Evolutionary conservation across 2,329 filamentous ascomycete genomes (phyloP), one percentile per base, ranked within the genome.

Genomic region (Fusarium sterilihyphosum): DNA sequence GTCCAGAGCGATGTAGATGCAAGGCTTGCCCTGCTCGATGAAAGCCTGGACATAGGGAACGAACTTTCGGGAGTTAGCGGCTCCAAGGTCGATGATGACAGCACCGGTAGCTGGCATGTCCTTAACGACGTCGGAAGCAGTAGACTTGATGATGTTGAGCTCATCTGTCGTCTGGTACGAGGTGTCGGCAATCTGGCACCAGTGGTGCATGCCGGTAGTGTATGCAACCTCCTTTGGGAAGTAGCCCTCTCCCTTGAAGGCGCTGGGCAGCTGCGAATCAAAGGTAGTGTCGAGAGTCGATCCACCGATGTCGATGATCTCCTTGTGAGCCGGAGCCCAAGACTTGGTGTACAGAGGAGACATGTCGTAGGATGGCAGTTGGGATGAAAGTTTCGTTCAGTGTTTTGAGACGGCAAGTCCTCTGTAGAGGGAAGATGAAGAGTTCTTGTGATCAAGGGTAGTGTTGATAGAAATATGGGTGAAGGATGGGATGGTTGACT

Each of bases 141-240:
- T 78, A 7, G 57, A 24, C 16, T 75, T 8, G 41, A 79, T 79
- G 24, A 79, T 77, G 0, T 20, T 1, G 0, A 76, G 37, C 5
- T 79, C 77, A 4, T 76, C 60, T 0, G 64, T 52, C 0, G 77
- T 78, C 24, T 78, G 77, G 31, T 78, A 78, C 0, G 77, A 78
- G 0, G 8, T 35, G 5, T 75, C 58, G 5, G 77, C 67, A 3
- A 78, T 74, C 0, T 59, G 35, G 2, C 46, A 61, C 77, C 77
- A 78, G 1, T 73, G 63, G 1, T 73, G 61, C 77, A 78, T 78
- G 0, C 69, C 73, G 1, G 43, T 29, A 2, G 67, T 76, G 53
- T 78, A 78, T 6, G 74, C 77, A 6, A 78, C 14, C 26, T 78
- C 77, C 73, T 78, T 77, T 5, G 77, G 77, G 35, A 78, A 77